These are phyloP conservation scores for Baeospora myosura DNA, from an alignment of 1,284 basidiomycete genomes.

Conservation along the genomic window DNA sequence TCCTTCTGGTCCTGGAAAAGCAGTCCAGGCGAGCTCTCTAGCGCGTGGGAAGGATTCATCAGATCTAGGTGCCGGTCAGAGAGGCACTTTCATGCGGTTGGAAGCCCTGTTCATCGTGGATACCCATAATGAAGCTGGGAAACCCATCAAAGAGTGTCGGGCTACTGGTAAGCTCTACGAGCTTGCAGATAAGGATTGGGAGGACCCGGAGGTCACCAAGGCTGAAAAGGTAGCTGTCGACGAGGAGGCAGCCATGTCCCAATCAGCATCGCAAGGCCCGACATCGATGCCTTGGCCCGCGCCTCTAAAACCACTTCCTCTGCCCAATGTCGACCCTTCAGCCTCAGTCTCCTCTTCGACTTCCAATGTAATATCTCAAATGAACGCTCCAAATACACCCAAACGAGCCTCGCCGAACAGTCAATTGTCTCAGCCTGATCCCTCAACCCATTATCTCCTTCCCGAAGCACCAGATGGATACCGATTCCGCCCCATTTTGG, in stretches of 20 bases:
- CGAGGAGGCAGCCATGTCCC: conserved; percentile 1
- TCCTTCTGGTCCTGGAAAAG: conserved; percentile 49
- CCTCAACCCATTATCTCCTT: conserved; percentile 35
- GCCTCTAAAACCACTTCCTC: conserved; percentile 23
- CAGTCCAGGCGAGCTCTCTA: conserved; percentile 26
- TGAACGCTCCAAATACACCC: neutral
- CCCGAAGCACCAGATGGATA: conserved; percentile 58
- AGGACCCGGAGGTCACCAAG: conserved; percentile 28
- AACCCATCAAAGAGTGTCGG: conserved; percentile 47
- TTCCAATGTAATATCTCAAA: neutral
- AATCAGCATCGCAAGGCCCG: conserved; percentile 15
- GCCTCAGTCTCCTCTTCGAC: conserved; percentile 10
- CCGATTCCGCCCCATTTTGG: conserved; percentile 61
- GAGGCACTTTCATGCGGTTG: conserved; percentile 63
- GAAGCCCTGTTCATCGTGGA: conserved; percentile 57
- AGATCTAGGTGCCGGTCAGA: conserved; percentile 46
- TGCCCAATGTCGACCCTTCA: conserved; percentile 23
- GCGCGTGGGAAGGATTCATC: conserved; percentile 19
- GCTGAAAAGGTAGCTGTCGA: conserved; percentile 2
- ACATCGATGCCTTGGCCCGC: conserved; percentile 24
- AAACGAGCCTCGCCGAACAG: conserved; percentile 18
- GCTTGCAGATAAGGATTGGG: conserved; percentile 65
- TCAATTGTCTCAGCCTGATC: conserved; percentile 32
- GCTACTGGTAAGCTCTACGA: conserved; percentile 67
- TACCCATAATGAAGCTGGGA: conserved; percentile 31